Evolutionary conservation across 352 stramenopile genomes (phyloP).

Genomic region (Phytopythium sindhum): DNA sequence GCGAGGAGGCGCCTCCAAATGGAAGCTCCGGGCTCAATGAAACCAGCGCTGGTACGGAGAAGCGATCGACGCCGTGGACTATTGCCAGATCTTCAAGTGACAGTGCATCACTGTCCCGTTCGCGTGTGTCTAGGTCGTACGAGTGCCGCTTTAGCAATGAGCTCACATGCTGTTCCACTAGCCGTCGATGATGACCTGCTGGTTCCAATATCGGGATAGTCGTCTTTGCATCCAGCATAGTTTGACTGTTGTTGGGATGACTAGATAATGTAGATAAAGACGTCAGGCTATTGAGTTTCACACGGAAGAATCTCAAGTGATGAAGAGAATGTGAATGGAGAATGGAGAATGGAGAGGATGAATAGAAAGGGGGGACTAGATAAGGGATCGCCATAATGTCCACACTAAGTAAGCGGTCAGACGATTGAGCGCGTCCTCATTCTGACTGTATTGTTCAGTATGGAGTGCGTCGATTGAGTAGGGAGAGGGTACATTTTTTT

Average conservation of each 20-base stretch:
- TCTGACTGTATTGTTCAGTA: not conserved
- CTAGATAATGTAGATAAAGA: too few relatives aligned
- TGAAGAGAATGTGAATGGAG: too few relatives aligned
- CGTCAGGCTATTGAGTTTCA: too few relatives aligned
- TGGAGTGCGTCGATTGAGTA: not conserved
- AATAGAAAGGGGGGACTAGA: too few relatives aligned
- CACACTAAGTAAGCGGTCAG: too few relatives aligned
- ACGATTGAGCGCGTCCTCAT: not conserved
- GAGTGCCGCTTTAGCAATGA: not conserved
- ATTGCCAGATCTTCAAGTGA: slow-evolving; percentile 5
- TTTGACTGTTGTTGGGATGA: too few relatives aligned
- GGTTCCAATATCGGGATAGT: not conserved
- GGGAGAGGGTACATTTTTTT: not conserved
- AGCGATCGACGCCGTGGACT: slow-evolving; percentile 5
- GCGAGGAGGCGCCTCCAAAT: not conserved
- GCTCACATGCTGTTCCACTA: slow-evolving; percentile 3
- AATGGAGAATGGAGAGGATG: too few relatives aligned
- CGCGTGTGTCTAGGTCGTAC: not conserved
- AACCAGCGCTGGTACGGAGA: not conserved
- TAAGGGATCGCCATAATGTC: not conserved
- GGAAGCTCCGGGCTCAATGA: not conserved
- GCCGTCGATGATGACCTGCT: not conserved
- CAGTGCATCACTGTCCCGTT: not conserved
- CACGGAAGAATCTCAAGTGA: slow-evolving; percentile 1
- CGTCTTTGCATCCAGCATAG: not conserved